Conservation (phyloP, 2,329 filamentous ascomycete genomes). For the Didymella arachidicola region DNA sequence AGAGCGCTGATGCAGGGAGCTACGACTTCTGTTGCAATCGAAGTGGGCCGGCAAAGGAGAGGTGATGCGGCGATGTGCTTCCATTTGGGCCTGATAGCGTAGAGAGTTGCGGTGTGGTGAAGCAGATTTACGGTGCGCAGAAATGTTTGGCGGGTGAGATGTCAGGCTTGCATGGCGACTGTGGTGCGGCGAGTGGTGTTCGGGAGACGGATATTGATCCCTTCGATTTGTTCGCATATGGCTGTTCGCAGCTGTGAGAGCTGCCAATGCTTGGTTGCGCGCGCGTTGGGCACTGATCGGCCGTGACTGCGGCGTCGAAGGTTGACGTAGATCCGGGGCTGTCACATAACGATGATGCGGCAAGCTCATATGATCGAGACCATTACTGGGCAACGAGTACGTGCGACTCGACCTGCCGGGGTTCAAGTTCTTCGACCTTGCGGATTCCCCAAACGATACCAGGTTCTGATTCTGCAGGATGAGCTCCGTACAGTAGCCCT, state of each 20-base stretch:
- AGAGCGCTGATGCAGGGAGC: neutral
- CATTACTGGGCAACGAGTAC: constrained; percentile 3
- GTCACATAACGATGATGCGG: constrained; percentile 10
- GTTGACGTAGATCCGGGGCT: constrained; percentile 14
- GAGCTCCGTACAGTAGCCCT: constrained; percentile 15
- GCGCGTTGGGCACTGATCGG: constrained; percentile 15
- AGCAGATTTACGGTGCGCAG: constrained; percentile 1
- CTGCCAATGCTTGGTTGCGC: constrained; percentile 20
- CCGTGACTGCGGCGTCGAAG: constrained; percentile 2
- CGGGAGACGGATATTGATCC: neutral
- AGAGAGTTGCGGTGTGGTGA: constrained; percentile 8
- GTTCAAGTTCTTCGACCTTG: constrained; percentile 12
- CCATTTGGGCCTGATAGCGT: constrained; percentile 4
- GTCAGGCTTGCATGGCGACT: constrained; percentile 18
- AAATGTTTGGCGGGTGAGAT: constrained; percentile 9
- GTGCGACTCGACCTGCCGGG: constrained; percentile 11
- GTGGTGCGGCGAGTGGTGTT: neutral
- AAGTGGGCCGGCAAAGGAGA: constrained; percentile 5
- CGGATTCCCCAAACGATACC: constrained; percentile 18
- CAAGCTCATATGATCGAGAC: neutral
- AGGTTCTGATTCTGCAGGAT: constrained; percentile 17
- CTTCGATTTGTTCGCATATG: constrained; percentile 2
- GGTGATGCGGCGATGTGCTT: constrained; percentile 8
- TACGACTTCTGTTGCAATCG: neutral
- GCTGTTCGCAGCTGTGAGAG: constrained; percentile 14